A percentile compares a stretch with the other conserved stretches of the same genome.
phyloP scores from a whole-genome alignment of 2,329 filamentous ascomycete genomes.

The Tympanopsis confertula region DNA sequence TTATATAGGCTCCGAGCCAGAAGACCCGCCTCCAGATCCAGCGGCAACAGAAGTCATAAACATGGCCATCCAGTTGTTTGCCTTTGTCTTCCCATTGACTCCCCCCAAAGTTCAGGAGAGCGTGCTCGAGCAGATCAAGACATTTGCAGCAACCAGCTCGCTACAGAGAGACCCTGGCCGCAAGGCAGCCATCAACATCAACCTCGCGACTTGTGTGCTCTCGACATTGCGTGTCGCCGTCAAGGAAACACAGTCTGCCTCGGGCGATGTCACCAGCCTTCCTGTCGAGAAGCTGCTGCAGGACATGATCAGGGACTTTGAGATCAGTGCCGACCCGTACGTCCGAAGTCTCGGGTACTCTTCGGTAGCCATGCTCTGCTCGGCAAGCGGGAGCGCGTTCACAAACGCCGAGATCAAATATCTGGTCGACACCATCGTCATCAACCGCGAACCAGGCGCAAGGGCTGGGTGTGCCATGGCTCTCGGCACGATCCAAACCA shows the following conservation, averaged over 20 bases:
- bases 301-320: constrained; percentile 59
- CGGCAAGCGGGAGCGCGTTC: constrained; percentile 70
- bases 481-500: constrained; percentile 82
- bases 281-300: constrained; percentile 78
- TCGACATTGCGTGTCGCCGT: constrained; percentile 73
- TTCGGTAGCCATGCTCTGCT: constrained; percentile 77
- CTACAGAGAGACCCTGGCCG: constrained; percentile 78
- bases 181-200: constrained; percentile 82
- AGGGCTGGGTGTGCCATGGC: constrained; percentile 91
- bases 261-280: constrained; percentile 62
- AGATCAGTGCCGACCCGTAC: constrained; percentile 74
- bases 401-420: constrained; percentile 85
- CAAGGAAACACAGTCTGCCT: constrained; percentile 62
- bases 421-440: constrained; percentile 85
- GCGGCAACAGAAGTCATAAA: constrained; percentile 90
- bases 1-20: constrained; percentile 47
- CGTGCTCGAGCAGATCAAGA: constrained; percentile 83
- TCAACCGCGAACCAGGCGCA: constrained; percentile 83
- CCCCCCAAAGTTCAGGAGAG: constrained; percentile 90
- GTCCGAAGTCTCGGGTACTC: constrained; percentile 77
- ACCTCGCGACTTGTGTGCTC: constrained; percentile 72
- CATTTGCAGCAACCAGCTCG: constrained; percentile 69
- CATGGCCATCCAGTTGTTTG: constrained; percentile 83
- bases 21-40: constrained; percentile 52
- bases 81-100: constrained; percentile 79